Base-by-base conservation (phyloP, 345 rosid genomes). In the Aethionema arabicum region DNA sequence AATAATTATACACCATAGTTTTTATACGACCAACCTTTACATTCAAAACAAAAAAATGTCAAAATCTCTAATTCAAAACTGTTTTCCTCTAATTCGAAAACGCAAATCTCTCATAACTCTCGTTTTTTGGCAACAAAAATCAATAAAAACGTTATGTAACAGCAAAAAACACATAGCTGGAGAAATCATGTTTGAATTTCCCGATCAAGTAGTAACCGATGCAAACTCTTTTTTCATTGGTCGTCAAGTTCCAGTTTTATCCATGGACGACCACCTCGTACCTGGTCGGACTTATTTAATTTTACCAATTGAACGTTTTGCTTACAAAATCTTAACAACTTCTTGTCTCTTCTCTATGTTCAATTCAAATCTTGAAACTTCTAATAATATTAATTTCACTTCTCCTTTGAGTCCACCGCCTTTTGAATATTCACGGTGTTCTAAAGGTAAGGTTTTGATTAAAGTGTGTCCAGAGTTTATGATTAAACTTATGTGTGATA, bases 201-300 rank as follows among this genome's bases (percentile, higher is more conserved):
- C 98, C 0, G 93, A 88, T 68, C 81, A 62, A 64, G 78, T 91
- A 50, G 85, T 91, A 6, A 85, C 88, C 77, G 90, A 78, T n/a
- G 86, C 87, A n/a, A 89, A 83, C 38, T 85, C 98, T 36, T 88
- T 91, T 86, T 91, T 79, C 86, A 77, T 91, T 30, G 98, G 98
- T 33, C 92, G 72, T 11, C 91, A 88, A 1, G 59, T 86, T 62
- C 96, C 83, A 10, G 72, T 83, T 38, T 64, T 91, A 36, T 65
- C 84, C 74, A 83, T 91, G 54, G 78, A 88, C 62, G 95, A 91
- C 45, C 58, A 67, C 38, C 88, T 91, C 65, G 27, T 63, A 46
- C 82, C 79, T 1, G 96, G 93, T 48, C 77, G 83, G 50, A 86
- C 96, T 14, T 91, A 91, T 66, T 85, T 88, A 44, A 80, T 89